These are phyloP conservation scores for Xylaria sp. DNA, from an alignment of 2,329 filamentous ascomycete species.

Conservation along the genomic window DNA sequence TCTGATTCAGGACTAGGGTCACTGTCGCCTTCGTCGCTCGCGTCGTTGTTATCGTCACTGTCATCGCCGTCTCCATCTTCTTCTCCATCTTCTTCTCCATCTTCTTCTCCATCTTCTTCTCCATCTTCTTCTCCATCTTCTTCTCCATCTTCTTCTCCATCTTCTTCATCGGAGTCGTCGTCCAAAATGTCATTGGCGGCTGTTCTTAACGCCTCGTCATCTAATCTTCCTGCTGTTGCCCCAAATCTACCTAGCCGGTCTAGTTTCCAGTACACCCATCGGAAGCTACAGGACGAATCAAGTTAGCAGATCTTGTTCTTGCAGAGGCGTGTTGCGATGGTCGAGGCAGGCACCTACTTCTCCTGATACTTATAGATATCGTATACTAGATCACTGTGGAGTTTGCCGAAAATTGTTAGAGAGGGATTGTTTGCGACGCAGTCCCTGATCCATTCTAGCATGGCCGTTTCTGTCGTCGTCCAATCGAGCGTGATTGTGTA, in stretches of 20 bases:
- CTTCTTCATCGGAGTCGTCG: not conserved
- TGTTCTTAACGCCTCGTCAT: not conserved
- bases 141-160: not conserved
- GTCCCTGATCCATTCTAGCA: slow-evolving; percentile 25
- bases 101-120: not conserved
- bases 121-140: not conserved
- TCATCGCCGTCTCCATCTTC: not conserved
- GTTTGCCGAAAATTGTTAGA: not conserved
- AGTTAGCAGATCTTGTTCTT: not conserved
- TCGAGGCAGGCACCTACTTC: not conserved
- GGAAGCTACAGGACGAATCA: not conserved
- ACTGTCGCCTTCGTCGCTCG: not conserved
- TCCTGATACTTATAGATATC: not conserved
- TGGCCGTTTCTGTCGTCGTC: not conserved
- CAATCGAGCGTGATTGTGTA: slow-evolving; percentile 11
- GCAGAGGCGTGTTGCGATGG: not conserved
- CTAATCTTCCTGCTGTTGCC: not conserved
- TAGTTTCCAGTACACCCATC: slow-evolving; percentile 26
- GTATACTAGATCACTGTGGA: not conserved
- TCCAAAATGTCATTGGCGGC: not conserved
- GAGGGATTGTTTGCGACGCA: slow-evolving; percentile 10
- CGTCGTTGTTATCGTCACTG: not conserved
- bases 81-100: not conserved
- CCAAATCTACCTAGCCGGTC: not conserved
- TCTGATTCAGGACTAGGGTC: not conserved